These are phyloP conservation scores for Carex scoparia DNA, from an alignment of 176 grass and related monocot species.

Conservation along the genomic window DNA sequence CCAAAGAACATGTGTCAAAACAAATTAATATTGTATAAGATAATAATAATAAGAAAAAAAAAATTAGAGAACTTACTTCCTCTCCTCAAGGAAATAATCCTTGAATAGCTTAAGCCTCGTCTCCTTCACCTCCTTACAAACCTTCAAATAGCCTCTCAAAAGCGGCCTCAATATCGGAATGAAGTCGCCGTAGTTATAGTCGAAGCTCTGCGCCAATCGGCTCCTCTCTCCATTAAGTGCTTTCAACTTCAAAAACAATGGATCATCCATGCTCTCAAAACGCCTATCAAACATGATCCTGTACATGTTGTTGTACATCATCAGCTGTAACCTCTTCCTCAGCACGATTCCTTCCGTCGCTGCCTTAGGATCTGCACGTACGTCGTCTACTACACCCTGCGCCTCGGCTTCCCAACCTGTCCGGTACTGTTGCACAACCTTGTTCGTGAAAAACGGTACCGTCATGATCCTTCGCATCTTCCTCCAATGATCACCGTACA, in stretches of 20 bases:
- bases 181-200: constrained; percentile 97
- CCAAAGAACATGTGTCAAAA: background rate
- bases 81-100: constrained; percentile 86
- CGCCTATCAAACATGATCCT: constrained; percentile 83
- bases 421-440: constrained; percentile 83
- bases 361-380: constrained; percentile 39
- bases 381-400: constrained; percentile 48
- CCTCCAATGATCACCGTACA: constrained; percentile 90
- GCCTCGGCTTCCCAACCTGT: constrained; percentile 73
- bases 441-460: constrained; percentile 84
- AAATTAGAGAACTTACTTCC: constrained; percentile 50
- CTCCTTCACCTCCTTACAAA: constrained; percentile 78
- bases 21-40: background rate
- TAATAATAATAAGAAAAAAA: background rate
- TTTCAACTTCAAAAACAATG: constrained; percentile 51
- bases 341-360: constrained; percentile 52
- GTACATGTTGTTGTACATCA: constrained; percentile 99
- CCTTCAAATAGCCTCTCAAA: constrained; percentile 62
- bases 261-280: constrained; percentile 72
- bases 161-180: constrained; percentile 74
- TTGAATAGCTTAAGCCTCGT: constrained; percentile 71
- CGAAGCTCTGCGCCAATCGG: constrained; percentile 88
- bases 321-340: constrained; percentile 62
- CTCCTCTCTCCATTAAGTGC: constrained; percentile 72
- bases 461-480: constrained; percentile 97